Evolutionary conservation across 2,329 filamentous ascomycete genomes (phyloP).

Genomic region (Fusarium ambrosium): DNA sequence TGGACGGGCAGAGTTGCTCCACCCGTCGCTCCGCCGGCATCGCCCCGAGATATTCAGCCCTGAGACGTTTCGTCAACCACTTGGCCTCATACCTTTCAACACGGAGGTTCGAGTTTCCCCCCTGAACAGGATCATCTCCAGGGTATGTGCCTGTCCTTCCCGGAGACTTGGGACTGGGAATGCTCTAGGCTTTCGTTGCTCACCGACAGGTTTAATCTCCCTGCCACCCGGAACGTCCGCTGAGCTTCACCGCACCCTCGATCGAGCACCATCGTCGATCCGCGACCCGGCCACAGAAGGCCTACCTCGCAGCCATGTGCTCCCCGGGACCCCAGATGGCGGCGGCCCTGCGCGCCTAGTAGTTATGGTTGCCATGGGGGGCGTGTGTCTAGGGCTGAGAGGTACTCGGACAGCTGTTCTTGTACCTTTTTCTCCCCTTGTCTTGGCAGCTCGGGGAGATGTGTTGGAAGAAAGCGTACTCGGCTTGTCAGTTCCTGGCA

Average conservation of each 20-base stretch:
- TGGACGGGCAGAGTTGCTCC: constrained; percentile 32
- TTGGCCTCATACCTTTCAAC: neutral
- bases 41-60: constrained; percentile 26
- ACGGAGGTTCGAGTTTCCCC: constrained; percentile 2
- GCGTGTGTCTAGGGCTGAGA: constrained; percentile 25
- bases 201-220: constrained; percentile 12
- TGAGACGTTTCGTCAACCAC: neutral
- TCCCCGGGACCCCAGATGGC: constrained; percentile 21
- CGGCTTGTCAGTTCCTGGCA: neutral
- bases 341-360: constrained; percentile 21
- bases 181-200: constrained; percentile 23
- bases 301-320: constrained; percentile 40
- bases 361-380: constrained; percentile 10
- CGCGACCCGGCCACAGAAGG: constrained; percentile 37
- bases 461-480: neutral
- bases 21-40: constrained; percentile 22
- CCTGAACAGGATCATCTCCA: constrained; percentile 9
- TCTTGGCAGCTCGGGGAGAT: neutral
- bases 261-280: constrained; percentile 23
- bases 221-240: constrained; percentile 22
- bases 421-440: constrained; percentile 8
- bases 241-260: constrained; percentile 31
- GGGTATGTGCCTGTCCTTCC: constrained; percentile 4
- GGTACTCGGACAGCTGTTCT: constrained; percentile 3
- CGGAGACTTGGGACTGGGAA: constrained; percentile 1